phyloP scores from a whole-genome alignment of 805 yeast species.

The Wickerhamiella dianesei region DNA sequence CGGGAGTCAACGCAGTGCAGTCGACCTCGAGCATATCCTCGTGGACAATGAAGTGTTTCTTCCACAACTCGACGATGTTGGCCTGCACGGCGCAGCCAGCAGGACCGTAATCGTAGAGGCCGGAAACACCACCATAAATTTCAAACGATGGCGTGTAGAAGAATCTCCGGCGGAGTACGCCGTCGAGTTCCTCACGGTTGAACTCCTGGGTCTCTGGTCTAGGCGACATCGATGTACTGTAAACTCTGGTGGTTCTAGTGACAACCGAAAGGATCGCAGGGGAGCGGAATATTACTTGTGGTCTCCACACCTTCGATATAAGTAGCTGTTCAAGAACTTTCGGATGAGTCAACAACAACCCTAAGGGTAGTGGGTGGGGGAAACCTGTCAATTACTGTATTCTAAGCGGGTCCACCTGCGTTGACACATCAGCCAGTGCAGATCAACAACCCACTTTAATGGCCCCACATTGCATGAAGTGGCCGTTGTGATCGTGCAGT shows the following conservation, averaged over 20 bases:
- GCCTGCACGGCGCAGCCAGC: conserved; percentile 99
- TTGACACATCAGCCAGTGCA: too few species aligned
- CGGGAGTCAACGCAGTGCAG: conserved; percentile 94
- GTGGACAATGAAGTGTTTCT: conserved; percentile 92
- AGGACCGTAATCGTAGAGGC: conserved; percentile 97
- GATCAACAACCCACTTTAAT: too few species aligned
- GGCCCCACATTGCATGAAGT: too few species aligned
- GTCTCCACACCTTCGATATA: not conserved
- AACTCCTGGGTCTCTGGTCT: conserved; percentile 29
- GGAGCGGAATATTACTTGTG: not conserved
- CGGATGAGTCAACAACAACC: not conserved
- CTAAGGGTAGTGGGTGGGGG: not conserved
- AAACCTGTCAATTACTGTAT: too few species aligned
- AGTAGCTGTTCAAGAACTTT: not conserved
- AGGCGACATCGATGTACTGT: conserved; percentile 14
- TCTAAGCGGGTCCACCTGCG: too few species aligned
- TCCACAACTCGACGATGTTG: conserved; percentile 87
- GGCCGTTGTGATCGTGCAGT: too few species aligned
- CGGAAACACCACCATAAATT: conserved; percentile 96
- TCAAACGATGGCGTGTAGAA: conserved; percentile 97
- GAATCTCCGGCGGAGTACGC: conserved; percentile 85
- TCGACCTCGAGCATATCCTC: conserved; percentile 99
- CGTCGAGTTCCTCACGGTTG: conserved; percentile 78
- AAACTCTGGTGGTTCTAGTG: not conserved
- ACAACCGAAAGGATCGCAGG: not conserved